Evolutionary conservation across 306 rosid genomes (phyloP), one percentile per base, ranked within the genome.

Genomic region (Pueraria montana): DNA sequence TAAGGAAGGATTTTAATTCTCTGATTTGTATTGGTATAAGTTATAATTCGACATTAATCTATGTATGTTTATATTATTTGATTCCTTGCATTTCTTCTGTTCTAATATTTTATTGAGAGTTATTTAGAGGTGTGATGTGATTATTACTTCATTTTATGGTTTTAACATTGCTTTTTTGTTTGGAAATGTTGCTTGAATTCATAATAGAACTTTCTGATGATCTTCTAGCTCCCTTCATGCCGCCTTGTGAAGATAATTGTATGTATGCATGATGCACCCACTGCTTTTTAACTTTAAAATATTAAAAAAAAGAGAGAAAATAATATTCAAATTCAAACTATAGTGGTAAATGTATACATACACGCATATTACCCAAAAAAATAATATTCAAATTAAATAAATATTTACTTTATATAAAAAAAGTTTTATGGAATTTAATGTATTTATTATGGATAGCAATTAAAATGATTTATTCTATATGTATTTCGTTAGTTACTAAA

Each of bases 41-140:
- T 61, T 74, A 75, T 50, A 76, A 63, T 42, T 79, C 24, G 75
- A 81, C 64, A 49, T 7, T 62, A 18, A 30, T 76, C 23, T 52
- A 52, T 70, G 48, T 68, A 68, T 79, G 76, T 63, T 69, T 80
- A 58, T 69, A 83, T 83, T 86, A 77, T 83, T 79, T 84, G 43
- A 63, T 62, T 61, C 80, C 53, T 78, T 78, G 52, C 24, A 72
- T 72, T 27, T 63, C 76, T 78, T 59, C 46, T 21, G 9, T 68
- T n/a, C 21, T 18, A 70, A 2, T 20, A 6, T 68, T 67, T 23
- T 61, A 52, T 77, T 27, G 23, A 71, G 52, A 48, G 52, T 43
- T 40, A 10, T 68, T 55, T 16, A 17, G 24, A 50, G 46, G 14
- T 27, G 30, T 27, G 45, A 30, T 50, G 46, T 27, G 8, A 26